A percentile compares a stretch with the other conserved stretches of the same genome.
Evolutionary conservation across 768 basidiomycete species (phyloP).

Genomic region (Chalciporus chontae): DNA sequence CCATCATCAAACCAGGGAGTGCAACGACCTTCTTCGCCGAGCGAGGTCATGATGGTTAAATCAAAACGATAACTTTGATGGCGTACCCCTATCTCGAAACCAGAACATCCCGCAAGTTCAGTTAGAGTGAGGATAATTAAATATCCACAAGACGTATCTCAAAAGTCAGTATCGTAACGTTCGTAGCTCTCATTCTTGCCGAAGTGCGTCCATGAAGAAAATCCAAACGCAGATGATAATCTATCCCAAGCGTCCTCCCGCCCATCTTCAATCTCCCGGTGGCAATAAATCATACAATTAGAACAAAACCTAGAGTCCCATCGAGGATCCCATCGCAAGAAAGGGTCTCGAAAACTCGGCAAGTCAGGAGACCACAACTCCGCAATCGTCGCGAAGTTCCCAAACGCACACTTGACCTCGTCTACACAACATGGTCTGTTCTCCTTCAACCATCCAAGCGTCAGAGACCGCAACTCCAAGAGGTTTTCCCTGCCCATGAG

Average conservation of each 20-base stretch:
- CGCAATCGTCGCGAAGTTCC: constrained; percentile 19
- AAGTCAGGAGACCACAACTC: constrained; percentile 21
- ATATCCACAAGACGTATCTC: background rate
- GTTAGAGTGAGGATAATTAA: too few species aligned
- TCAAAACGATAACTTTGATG: too few species aligned
- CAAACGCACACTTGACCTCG: constrained; percentile 18
- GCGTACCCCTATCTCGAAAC: too few species aligned
- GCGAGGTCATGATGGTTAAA: too few species aligned
- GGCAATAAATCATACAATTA: constrained; percentile 20
- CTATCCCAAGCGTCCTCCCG: constrained; percentile 23
- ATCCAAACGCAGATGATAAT: constrained; percentile 19
- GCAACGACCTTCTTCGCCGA: too few species aligned
- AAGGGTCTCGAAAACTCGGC: constrained; percentile 19
- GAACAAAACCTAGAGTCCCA: constrained; percentile 22
- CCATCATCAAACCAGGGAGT: too few species aligned
- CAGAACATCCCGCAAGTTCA: too few species aligned
- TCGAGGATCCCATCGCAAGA: constrained; percentile 19
- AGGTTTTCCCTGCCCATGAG: constrained; percentile 25
- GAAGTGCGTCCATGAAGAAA: constrained; percentile 12
- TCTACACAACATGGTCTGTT: constrained; percentile 15
- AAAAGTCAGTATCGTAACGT: constrained; percentile 7
- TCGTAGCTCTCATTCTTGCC: constrained; percentile 4
- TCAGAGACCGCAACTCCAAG: constrained; percentile 17
- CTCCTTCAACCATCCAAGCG: constrained; percentile 19
- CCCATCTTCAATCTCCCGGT: constrained; percentile 24